A percentile compares a stretch with the other conserved stretches of the same genome.
phyloP scores from a whole-genome alignment of 805 yeast species.

The Hanseniaspora guilliermondii region DNA sequence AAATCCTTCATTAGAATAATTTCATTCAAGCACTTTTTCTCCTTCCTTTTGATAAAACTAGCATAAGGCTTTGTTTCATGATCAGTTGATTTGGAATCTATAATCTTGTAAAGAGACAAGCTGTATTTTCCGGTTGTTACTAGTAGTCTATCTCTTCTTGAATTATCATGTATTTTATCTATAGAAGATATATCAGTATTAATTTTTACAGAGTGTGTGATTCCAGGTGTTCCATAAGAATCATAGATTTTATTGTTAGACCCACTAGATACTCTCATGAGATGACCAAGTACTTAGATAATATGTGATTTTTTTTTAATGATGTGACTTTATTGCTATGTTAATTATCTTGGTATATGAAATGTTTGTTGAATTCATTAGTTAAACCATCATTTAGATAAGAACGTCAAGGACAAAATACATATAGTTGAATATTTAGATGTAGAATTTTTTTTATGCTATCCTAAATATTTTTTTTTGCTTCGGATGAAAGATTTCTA shows the following conservation, averaged over 20 bases:
- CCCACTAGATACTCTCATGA: not conserved
- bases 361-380: no score
- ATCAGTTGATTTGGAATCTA: not conserved
- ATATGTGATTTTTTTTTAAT: not conserved
- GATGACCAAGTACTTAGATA: not conserved
- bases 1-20: slow-evolving; percentile 10
- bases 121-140: slow-evolving; percentile 6
- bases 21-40: not conserved
- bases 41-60: not conserved
- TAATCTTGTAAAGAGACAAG: slow-evolving; percentile 2
- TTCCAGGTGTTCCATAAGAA: slow-evolving; percentile 10
- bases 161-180: slow-evolving; percentile 9
- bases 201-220: slow-evolving; percentile 2
- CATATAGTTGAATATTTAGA: no score
- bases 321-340: no score
- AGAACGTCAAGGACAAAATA: no score
- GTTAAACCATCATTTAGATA: no score
- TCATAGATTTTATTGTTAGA: not conserved
- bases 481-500: no score
- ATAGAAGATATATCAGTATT: slow-evolving; percentile 7
- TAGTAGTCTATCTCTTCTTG: slow-evolving; percentile 2
- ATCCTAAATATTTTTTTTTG: no score
- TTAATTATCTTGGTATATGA: no score
- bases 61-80: not conserved
- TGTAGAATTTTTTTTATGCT: no score